phyloP scores from a whole-genome alignment of 108 stramenopile species.

The Fragilariopsis cylindrus region DNA sequence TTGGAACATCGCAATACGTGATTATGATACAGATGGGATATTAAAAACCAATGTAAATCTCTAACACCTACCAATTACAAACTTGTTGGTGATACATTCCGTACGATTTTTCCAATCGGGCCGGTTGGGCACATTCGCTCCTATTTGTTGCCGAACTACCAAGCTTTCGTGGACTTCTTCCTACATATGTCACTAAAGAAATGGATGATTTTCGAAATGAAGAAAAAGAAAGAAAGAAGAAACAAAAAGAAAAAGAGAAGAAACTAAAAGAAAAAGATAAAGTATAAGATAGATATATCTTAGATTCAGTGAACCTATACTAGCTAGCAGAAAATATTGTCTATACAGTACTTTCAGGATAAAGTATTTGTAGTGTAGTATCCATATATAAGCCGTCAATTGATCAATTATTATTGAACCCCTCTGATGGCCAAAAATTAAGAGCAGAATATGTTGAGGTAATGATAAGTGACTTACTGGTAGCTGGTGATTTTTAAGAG shows the following conservation, averaged over 20 bases:
- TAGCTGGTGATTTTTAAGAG: too few relatives aligned
- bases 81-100: slow-evolving; percentile 92
- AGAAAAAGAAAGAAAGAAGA: slow-evolving; percentile 31
- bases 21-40: slow-evolving; percentile 60
- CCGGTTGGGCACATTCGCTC: slow-evolving; percentile 99
- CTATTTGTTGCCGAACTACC: slow-evolving; percentile 97
- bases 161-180: slow-evolving; percentile 73
- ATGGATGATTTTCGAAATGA: slow-evolving; percentile 59
- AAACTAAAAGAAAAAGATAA: neutral
- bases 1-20: slow-evolving; percentile 94
- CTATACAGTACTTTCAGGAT: too few relatives aligned
- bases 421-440: too few relatives aligned
- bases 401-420: too few relatives aligned
- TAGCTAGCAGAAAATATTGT: too few relatives aligned
- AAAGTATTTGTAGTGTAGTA: too few relatives aligned
- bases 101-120: slow-evolving; percentile 77
- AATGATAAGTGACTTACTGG: too few relatives aligned
- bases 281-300: too few relatives aligned
- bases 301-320: too few relatives aligned
- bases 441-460: too few relatives aligned
- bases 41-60: slow-evolving; percentile 67
- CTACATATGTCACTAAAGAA: slow-evolving; percentile 54
- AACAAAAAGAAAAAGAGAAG: slow-evolving; percentile 1
- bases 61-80: slow-evolving; percentile 93
- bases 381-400: too few relatives aligned